Percentiles rank a stretch among this genome's conserved stretches.
Evolutionary conservation across 1,284 basidiomycete genomes (phyloP).

Genomic region (Puccinia triticina): DNA sequence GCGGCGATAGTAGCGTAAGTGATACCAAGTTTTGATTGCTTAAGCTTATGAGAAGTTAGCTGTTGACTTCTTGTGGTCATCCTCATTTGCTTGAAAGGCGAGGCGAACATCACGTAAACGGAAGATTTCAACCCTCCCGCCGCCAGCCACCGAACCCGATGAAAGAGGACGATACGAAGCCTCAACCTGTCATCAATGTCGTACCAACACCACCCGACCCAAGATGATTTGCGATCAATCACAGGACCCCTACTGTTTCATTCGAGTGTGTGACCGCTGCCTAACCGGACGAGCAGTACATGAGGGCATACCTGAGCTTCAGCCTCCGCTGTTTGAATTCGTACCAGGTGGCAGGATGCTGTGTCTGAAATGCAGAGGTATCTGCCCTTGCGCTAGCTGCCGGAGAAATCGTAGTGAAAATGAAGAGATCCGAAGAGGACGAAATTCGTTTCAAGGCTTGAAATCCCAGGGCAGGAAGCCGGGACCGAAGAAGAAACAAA

Average conservation of each 20-base stretch:
- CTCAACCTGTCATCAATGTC: constrained; percentile 47
- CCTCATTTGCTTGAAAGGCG: too few species aligned
- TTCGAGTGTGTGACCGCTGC: constrained; percentile 26
- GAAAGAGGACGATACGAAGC: constrained; percentile 42
- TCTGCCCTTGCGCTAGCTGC: constrained; percentile 41
- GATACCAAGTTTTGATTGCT: too few species aligned
- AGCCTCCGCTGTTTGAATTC: constrained; percentile 40
- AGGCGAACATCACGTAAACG: neutral
- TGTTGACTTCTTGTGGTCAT: too few species aligned
- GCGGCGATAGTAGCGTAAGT: neutral
- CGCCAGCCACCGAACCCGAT: constrained; percentile 44
- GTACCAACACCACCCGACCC: constrained; percentile 30
- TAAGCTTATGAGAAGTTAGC: too few species aligned
- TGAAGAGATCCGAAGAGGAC: neutral
- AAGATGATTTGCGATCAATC: constrained; percentile 52
- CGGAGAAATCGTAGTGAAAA: constrained; percentile 31
- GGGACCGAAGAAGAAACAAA: neutral
- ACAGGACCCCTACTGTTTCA: constrained; percentile 26
- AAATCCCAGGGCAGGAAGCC: neutral
- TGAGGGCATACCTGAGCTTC: constrained; percentile 36
- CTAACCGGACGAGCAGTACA: neutral
- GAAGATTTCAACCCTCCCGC: neutral
- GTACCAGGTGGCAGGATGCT: constrained; percentile 44
- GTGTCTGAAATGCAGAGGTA: constrained; percentile 39
- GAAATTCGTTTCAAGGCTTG: too few species aligned